Evolutionary conservation across 495 filamentous ascomycete species (phyloP), one percentile per base, ranked within the genome.

Genomic region (Aspergillus cavernicola): DNA sequence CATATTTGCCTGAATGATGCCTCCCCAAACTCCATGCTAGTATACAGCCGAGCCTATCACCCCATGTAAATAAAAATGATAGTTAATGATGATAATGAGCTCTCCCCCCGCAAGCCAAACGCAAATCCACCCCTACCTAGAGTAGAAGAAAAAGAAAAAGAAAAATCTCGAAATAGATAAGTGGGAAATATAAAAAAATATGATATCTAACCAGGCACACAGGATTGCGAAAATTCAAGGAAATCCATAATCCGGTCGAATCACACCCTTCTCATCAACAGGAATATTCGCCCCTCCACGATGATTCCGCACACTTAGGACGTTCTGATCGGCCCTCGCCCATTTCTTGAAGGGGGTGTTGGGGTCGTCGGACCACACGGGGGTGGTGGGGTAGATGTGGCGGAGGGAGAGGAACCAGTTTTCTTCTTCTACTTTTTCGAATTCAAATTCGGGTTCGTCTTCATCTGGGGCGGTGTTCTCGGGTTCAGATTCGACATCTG

Each of bases 291-390:
- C 44, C 4, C 70, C 63, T 0, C 71, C 70, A 12, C 67, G 66
- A 12, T 61, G 67, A 6, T 49, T 29, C 2, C 63, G 61, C 16
- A 71, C 68, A 16, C 20, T 39, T 2, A 66, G 35, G 13, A 69
- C 57, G 29, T 74, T 70, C 42, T 66, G 64, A 39, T 72, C 68
- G 9, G 65, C 68, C 24, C 65, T 56, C 11, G 67, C 70, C 71
- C 71, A 77, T 13, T 57, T 54, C 54, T 75, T 77, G 57, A 77
- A 73, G 0, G 73, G 70, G 2, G 74, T 76, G 28, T 68, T 59
- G 9, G 55, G 61, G 31, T 65, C 61, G 43, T 74, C 67, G 12
- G 63, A 70, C 69, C 71, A 72, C 0, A 53, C 48, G 8, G 65
- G 63, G 13, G 47, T 55, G 10, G 56, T 54, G 5, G 56, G 57